Evolutionary conservation across 192 early-diverging fungal genomes (phyloP), one percentile per base, ranked within the genome.

Genomic region (Coemansia sp.): DNA sequence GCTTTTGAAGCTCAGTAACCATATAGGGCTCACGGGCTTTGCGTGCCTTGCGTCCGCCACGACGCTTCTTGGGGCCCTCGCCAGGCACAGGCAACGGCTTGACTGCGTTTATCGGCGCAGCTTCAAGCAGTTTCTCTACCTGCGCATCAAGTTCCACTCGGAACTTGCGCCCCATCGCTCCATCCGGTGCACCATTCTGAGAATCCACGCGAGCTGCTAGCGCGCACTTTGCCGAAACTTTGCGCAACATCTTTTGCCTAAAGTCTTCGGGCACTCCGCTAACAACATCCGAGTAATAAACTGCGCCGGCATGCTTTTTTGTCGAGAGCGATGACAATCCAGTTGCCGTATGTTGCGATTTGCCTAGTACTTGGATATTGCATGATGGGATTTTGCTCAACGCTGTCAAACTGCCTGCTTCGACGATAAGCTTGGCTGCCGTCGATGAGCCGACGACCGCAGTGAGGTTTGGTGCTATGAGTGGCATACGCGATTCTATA

Each of bases 391-490:
- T 93, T 73, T 94, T 94, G 63, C 89, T 89, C 37, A 99, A 78
- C 4, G 84, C 87, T 1, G 89, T 91, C 35, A 99, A 65, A 0
- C 98, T 96, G 44, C 97, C 98, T 7, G 94, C 93, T 11, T 91
- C 89, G 21, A 91, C 92, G 63, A 98, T 89, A 27, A 99, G 67
- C 74, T 95, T 93, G 2, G 98, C 98, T 0, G 98, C 95, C 0
- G 90, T 89, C 5, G 90, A 85, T 33, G 89, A 89, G 29, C 94
- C 95, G 6, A 99, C 85, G 13, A 99, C 87, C 1, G 87, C 86
- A 0, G 95, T 93, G 1, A 97, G 72, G 62, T 99, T 99, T 9
- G 98, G 98, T 6, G 98, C 96, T 70, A 99, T 93, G 36, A 96
- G 84, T 1, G 84, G 87, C 91, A 98, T 93, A 21, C 95, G 87